phyloP scores from a whole-genome alignment of 1,284 basidiomycete genomes.

The Cryptococcus sp. region DNA sequence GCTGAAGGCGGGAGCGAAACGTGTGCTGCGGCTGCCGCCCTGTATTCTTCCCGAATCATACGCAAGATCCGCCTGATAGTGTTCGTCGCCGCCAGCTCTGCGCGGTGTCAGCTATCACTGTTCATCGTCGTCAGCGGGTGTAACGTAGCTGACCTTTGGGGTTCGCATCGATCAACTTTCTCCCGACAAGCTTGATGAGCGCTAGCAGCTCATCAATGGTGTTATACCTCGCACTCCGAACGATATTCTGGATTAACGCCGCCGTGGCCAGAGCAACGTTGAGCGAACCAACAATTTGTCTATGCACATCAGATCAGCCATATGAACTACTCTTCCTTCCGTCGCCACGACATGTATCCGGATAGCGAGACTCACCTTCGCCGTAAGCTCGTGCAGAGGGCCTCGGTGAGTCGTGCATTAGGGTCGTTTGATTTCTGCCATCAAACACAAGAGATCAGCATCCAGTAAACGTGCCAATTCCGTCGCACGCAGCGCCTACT shows the following conservation, averaged over 20 bases:
- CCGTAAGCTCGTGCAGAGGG: slow-evolving; percentile 65
- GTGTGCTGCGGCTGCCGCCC: slow-evolving; percentile 48
- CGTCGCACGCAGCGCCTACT: neutral
- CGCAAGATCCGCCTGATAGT: slow-evolving; percentile 88
- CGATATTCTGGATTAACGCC: slow-evolving; percentile 81
- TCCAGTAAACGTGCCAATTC: neutral
- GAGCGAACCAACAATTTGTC: slow-evolving; percentile 84
- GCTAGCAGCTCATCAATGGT: slow-evolving; percentile 83
- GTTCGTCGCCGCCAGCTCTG: slow-evolving; percentile 92
- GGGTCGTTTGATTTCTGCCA: slow-evolving; percentile 35
- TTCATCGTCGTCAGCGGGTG: neutral
- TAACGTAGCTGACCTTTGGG: slow-evolving; percentile 74
- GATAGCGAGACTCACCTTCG: slow-evolving; percentile 60
- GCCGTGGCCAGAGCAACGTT: slow-evolving; percentile 87
- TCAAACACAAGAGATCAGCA: neutral
- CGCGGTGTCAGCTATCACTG: neutral
- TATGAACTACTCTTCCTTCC: neutral
- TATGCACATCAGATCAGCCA: slow-evolving; percentile 8
- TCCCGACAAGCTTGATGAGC: slow-evolving; percentile 78
- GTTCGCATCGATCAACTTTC: slow-evolving; percentile 79
- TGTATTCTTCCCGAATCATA: slow-evolving; percentile 90
- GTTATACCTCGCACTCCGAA: slow-evolving; percentile 80
- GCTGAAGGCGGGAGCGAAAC: slow-evolving; percentile 36
- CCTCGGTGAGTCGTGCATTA: slow-evolving; percentile 61
- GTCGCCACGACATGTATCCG: neutral